A percentile compares a stretch with the other conserved stretches of the same genome.
Conservation (phyloP, 1,284 basidiomycete genomes). For the Trichosporon sp. region DNA sequence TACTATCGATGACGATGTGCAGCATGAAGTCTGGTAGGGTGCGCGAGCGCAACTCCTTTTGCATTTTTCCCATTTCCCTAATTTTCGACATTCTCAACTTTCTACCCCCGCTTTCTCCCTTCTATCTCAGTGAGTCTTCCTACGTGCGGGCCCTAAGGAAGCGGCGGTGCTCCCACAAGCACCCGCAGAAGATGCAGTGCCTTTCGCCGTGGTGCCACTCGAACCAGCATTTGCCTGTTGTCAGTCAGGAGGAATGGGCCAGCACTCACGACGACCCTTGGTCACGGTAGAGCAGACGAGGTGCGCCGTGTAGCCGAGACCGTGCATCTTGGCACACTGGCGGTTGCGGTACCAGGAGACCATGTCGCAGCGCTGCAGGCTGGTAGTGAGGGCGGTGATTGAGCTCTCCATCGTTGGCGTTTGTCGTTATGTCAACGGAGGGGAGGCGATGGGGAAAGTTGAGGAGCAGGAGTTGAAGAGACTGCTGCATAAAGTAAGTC, state of each 20-base stretch:
- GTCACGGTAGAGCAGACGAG: neutral
- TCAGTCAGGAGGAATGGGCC: neutral
- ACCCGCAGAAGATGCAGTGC: neutral
- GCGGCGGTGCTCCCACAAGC: neutral
- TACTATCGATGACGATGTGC: too few relatives aligned
- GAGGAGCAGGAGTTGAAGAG: too few relatives aligned
- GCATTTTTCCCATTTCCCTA: too few relatives aligned
- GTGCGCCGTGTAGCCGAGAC: neutral
- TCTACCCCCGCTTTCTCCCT: too few relatives aligned
- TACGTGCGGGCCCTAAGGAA: neutral
- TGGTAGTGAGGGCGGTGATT: neutral
- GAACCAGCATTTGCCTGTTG: neutral
- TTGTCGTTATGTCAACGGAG: too few relatives aligned
- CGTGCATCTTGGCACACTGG: neutral
- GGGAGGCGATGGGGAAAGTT: too few relatives aligned
- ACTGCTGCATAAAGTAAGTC: neutral
- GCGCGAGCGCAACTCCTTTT: too few relatives aligned
- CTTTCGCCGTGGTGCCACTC: neutral
- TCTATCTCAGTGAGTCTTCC: too few relatives aligned
- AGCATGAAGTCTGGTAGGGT: too few relatives aligned
- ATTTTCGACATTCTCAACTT: too few relatives aligned
- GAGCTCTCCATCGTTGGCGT: too few relatives aligned
- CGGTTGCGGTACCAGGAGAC: neutral
- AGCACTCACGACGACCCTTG: neutral
- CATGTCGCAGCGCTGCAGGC: neutral